Evolutionary conservation across 2,329 filamentous ascomycete species (phyloP).

Genomic region (Colletotrichum plurivorum): DNA sequence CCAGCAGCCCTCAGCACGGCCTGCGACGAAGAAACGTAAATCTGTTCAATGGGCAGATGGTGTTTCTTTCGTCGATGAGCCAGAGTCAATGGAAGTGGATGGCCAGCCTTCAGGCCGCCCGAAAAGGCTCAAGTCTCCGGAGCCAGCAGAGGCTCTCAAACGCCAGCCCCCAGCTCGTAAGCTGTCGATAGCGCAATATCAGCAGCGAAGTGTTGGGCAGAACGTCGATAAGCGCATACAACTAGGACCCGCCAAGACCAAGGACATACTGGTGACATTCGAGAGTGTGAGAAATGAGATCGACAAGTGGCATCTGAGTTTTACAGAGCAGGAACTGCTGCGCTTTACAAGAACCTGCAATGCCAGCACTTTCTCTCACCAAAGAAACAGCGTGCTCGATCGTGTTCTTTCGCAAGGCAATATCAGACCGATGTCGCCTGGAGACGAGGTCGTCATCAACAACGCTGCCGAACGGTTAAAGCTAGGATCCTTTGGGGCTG

Average conservation of each 20-base stretch:
- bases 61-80: conserved; percentile 47
- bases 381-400: conserved; percentile 17
- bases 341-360: conserved; percentile 53
- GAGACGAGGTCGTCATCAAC: conserved; percentile 42
- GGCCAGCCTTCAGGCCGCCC: not conserved
- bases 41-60: conserved; percentile 47
- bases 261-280: conserved; percentile 30
- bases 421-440: conserved; percentile 23
- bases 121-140: conserved; percentile 30
- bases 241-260: conserved; percentile 27
- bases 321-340: conserved; percentile 46
- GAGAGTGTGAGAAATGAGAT: conserved; percentile 29
- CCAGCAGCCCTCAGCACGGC: not conserved
- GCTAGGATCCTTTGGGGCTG: conserved; percentile 52
- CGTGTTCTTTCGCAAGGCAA: conserved; percentile 35
- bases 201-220: conserved; percentile 18
- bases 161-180: conserved; percentile 13
- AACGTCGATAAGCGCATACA: conserved; percentile 26
- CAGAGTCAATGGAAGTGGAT: conserved; percentile 41
- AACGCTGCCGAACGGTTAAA: conserved; percentile 52
- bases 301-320: conserved; percentile 46
- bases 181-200: conserved; percentile 32
- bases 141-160: not conserved
- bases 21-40: conserved; percentile 44
- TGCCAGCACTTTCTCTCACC: conserved; percentile 47